Evolutionary conservation across 805 yeast species (phyloP).

Genomic region (Ascoidea rubescens): DNA sequence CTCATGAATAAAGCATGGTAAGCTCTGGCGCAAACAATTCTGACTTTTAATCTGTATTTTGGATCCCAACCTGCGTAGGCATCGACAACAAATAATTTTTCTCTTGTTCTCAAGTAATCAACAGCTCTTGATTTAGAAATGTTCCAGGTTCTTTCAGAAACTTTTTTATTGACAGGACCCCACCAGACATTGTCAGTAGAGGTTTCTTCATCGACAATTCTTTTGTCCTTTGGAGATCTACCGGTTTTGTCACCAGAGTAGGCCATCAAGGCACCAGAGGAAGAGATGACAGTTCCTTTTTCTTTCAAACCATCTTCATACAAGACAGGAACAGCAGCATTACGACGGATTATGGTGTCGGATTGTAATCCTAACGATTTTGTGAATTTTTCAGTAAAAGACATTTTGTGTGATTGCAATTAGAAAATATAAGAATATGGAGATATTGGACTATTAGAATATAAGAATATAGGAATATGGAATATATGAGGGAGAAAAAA

Average conservation of each 20-base stretch:
- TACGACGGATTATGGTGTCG: slow-evolving; percentile 67
- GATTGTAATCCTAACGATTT: slow-evolving; percentile 33
- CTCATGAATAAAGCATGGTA: slow-evolving; percentile 98
- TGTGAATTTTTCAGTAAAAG: slow-evolving; percentile 13
- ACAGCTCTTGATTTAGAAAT: slow-evolving; percentile 93
- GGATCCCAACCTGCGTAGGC: slow-evolving; percentile 99
- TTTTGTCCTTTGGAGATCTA: slow-evolving; percentile 95
- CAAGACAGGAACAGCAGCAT: slow-evolving; percentile 82
- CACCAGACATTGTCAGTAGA: slow-evolving; percentile 87
- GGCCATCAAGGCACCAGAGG: slow-evolving; percentile 92
- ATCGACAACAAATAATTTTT: slow-evolving; percentile 85
- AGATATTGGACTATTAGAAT: no score
- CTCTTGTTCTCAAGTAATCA: slow-evolving; percentile 92
- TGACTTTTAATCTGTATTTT: slow-evolving; percentile 86
- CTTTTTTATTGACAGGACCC: slow-evolving; percentile 98
- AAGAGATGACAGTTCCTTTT: slow-evolving; percentile 79
- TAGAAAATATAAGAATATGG: no score
- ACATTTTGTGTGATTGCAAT: neutral
- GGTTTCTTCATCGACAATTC: slow-evolving; percentile 90
- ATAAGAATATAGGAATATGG: no score
- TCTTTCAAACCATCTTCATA: slow-evolving; percentile 92
- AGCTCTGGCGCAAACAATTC: slow-evolving; percentile 96
- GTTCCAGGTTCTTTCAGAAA: slow-evolving; percentile 87
- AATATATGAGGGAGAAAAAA: no score
- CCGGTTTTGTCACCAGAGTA: slow-evolving; percentile 94